Conservation (phyloP, 805 yeast species). For the Ogataea degrootiae region DNA sequence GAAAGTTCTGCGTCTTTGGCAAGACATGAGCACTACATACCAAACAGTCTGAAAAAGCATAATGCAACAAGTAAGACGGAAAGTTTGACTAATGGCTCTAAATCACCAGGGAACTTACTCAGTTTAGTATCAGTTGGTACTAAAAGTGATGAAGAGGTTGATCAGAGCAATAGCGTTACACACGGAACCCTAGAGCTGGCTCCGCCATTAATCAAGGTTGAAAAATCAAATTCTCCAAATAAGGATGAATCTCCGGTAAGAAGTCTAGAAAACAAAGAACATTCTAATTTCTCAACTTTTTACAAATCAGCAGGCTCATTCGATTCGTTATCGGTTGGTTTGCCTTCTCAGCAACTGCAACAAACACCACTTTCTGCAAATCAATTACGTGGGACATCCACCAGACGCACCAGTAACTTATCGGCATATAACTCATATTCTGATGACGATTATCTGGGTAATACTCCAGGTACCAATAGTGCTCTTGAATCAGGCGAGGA, state of each 20-base stretch:
- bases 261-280: background rate
- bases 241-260: background rate
- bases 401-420: background rate
- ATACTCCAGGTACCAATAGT: background rate
- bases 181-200: background rate
- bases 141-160: background rate
- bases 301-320: slow-evolving; percentile 3
- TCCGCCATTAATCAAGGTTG: background rate
- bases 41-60: slow-evolving; percentile 14
- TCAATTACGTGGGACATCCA: background rate
- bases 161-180: background rate
- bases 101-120: slow-evolving; percentile 4
- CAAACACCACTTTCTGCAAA: background rate
- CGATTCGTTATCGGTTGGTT: slow-evolving; percentile 8
- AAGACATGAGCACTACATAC: slow-evolving; percentile 22
- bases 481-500: background rate
- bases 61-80: background rate
- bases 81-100: slow-evolving; percentile 1
- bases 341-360: background rate
- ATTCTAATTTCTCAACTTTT: background rate
- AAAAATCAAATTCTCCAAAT: background rate
- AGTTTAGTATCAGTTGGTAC: background rate
- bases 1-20: slow-evolving; percentile 26
- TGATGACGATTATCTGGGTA: background rate
- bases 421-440: background rate